Evolutionary conservation across 805 yeast genomes (phyloP), one percentile per base, ranked within the genome.

Genomic region (Grigorovia humatica): DNA sequence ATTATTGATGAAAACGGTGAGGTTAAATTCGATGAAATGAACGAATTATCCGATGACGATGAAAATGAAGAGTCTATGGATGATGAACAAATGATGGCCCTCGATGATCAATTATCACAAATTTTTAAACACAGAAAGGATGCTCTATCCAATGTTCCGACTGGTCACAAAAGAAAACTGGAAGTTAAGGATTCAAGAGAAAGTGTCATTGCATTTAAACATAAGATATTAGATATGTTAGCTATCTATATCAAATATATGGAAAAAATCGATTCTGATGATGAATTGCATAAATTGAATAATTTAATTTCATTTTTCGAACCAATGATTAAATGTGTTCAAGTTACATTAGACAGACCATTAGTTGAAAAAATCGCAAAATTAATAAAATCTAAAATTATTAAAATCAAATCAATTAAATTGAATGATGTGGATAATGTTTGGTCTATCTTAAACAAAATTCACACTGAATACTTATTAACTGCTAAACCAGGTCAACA

Each of bases 51-150:
- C 11, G 81, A 75, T 4, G 79, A 74, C 30, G 82, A 77, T 30
- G 76, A 78, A 7, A 82, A 79, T 27, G 86, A 82, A 49, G 95
- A 86, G 57, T 82, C 91, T 0, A 87, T 89, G 95, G 95, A 90
- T 54, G 97, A 90, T 67, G 96, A 90, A 60, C 89, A 89, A 65
- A 91, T 91, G 98, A 81, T 89, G 83, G 95, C 90, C 19, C 78
- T 91, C 59, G 98, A 91, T 64, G 85, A 76, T 20, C 93, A 88
- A 54, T 71, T 91, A 32, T 79, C 96, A 0, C 77, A 76, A 50
- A 91, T 91, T 51, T 91, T 91, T 75, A 80, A 84, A 61, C 91
- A 88, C 60, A 79, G 97, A 59, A 80, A 82, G 57, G 81, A 79
- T 54, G 85, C 86, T 0, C 66, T 88, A 50, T 68, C 79, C 9